Evolutionary conservation across 495 filamentous ascomycete genomes (phyloP), one percentile per base, ranked within the genome.

Genomic region (Aspergillus bridgeri): DNA sequence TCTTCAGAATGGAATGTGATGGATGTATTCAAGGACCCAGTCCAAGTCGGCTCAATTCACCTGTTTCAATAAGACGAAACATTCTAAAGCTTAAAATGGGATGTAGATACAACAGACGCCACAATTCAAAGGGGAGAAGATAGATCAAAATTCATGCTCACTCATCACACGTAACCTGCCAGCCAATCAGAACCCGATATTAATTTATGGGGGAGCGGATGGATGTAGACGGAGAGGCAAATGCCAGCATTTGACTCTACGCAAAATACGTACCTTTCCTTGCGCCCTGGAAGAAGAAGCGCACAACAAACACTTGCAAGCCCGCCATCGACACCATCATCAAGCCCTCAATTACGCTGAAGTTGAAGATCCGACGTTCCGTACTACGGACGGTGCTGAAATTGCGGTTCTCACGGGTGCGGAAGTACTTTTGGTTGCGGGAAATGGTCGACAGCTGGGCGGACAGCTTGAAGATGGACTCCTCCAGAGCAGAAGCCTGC

Each of bases 351-450:
- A 97, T 88, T 48, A 99, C 79, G 66, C 90, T 96, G 75, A 99
- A 97, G 71, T 97, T 97, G 75, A 96, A 93, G 62, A 99, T 98
- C 46, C 95, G 81, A 61, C 81, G 82, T 79, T 99, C 95, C 25
- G 95, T 99, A 74, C 91, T 96, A 69, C 91, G 82, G 53, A 99
- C 95, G 5, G 95, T 99, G 74, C 90, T 96, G 76, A 98, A 96
- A 72, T 99, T 99, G 48, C 95, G 84, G 80, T 99, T 98, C 79
- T 99, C 95, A 60, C 95, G 86, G 2, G 95, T 99, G 29, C 95
- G 89, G 86, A 99, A 99, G 77, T 98, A 98, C 70, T 98, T 98
- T 70, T 99, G 95, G 78, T 96, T 96, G 48, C 95, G 86, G 18
- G 90, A 90, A 69, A 99, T 93, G 54, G 93, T 97, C n/a, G 91